Evolutionary conservation across 2,329 filamentous ascomycete species (phyloP), one percentile per base, ranked within the genome.

Genomic region (Coniochaeta hoffmannii): DNA sequence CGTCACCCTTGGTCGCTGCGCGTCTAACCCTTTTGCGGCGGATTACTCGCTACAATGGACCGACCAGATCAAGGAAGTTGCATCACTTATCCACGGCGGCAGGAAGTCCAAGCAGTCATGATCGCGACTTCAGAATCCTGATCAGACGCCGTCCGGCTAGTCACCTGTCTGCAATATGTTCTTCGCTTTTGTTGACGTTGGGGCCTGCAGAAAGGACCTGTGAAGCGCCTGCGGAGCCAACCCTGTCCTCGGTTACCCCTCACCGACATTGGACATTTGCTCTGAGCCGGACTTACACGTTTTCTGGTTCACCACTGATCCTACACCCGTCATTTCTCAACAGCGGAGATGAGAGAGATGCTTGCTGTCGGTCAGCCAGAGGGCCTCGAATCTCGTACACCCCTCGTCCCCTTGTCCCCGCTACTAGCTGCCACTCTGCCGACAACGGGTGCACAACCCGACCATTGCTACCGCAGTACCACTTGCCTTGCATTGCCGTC

Each of bases 161-260:
- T 15, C 36, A 41, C 8, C n/a, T 22, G 19, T 22, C 36, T 9
- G 19, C 7, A 9, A 15, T 41, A 7, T 41, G 36, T 41, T 41
- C 15, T 8, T n/a, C 19, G 8, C 36, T 22, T 41, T 12, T n/a
- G n/a, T n/a, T n/a, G n/a, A n/a, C n/a, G 24, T 12, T 2, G 7
- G 28, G 28, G 32, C 31, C 22, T 34, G 22, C 28, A 31, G 28
- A 12, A 11, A 26, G 11, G 49, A 51, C 49, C 31, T 51, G 8
- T 51, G 28, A 51, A 22, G 12, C 8, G 49, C 12, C 28, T 51
- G 49, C 49, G 28, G 28, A 51, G 28, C 32, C 49, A 32, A 34
- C 49, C 49, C 49, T 51, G 49, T 7, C 31, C 15, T n/a, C 9
- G 49, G 49, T 51, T 51, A 51, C 49, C 49, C 49, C 49, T 51